Percentiles rank a stretch among this genome's conserved stretches.
phyloP scores from a whole-genome alignment of 331 rosid species.

The Spiraea crenata region DNA sequence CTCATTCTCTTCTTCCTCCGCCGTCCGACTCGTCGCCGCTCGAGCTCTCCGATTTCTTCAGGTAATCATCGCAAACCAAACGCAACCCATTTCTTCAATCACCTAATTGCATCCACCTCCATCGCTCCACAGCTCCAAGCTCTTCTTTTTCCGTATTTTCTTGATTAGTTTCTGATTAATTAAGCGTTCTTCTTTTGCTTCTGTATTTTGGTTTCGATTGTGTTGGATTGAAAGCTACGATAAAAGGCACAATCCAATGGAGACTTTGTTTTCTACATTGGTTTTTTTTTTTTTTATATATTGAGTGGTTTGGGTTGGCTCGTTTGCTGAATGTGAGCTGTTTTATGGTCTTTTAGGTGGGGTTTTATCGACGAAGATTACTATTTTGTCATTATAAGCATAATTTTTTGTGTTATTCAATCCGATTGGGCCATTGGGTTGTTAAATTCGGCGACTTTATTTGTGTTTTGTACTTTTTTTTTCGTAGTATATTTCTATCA shows the following conservation, averaged over 20 bases:
- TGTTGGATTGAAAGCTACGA: conserved; percentile 8
- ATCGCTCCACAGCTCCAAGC: neutral
- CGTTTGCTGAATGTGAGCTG: conserved; percentile 33
- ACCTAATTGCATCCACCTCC: conserved; percentile 3
- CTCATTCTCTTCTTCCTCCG: conserved; percentile 21
- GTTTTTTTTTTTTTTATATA: neutral
- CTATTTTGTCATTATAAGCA: neutral
- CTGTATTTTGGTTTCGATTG: neutral
- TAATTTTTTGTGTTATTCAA: conserved; percentile 1
- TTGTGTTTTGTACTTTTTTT: neutral
- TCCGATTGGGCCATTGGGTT: neutral
- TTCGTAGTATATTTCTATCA: neutral
- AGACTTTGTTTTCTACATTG: neutral
- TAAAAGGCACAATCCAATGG: neutral
- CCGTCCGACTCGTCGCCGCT: neutral
- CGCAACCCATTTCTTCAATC: neutral
- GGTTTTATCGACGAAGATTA: conserved; percentile 17
- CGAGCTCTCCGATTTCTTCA: conserved; percentile 26
- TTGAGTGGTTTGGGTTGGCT: neutral
- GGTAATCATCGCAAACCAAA: conserved; percentile 23
- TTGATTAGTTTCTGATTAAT: neutral
- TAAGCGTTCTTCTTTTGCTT: neutral
- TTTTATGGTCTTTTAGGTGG: conserved; percentile 15
- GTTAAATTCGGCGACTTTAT: neutral
- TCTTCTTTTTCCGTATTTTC: neutral